Conservation (phyloP, 75 land plant species). For the Adiantum capillusveneris region DNA sequence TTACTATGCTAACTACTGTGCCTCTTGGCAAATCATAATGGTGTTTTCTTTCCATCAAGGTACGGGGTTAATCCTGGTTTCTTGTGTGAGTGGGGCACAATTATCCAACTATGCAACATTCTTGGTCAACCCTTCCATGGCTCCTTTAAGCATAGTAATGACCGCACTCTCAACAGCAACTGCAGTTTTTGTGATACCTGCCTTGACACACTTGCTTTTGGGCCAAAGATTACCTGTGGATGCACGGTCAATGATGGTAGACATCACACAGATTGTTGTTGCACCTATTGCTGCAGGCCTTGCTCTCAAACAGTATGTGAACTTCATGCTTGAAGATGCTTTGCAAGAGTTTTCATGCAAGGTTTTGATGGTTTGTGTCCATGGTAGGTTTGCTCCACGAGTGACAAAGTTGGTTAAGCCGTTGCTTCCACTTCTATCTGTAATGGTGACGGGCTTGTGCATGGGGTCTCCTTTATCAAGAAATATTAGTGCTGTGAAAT, state of each 20-base stretch:
- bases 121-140: constrained; percentile 67
- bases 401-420: constrained; percentile 55
- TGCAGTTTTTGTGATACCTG: constrained; percentile 83
- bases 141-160: constrained; percentile 95
- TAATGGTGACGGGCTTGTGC: constrained; percentile 81
- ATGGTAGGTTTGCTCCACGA: constrained; percentile 49
- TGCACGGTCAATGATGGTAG: constrained; percentile 81
- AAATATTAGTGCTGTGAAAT: constrained; percentile 53
- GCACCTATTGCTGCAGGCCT: constrained; percentile 80
- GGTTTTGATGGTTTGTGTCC: background rate
- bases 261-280: constrained; percentile 79
- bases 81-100: constrained; percentile 98
- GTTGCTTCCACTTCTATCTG: constrained; percentile 69
- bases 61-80: constrained; percentile 79
- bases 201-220: constrained; percentile 64
- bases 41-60: constrained; percentile 38
- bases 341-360: background rate
- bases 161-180: constrained; percentile 91
- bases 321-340: background rate
- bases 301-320: constrained; percentile 60
- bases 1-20: background rate
- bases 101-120: constrained; percentile 97
- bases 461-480: constrained; percentile 87
- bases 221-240: constrained; percentile 88
- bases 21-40: no score